Base-by-base conservation (phyloP, 371 early-diverging fungal species). In the Mucor indicus region DNA sequence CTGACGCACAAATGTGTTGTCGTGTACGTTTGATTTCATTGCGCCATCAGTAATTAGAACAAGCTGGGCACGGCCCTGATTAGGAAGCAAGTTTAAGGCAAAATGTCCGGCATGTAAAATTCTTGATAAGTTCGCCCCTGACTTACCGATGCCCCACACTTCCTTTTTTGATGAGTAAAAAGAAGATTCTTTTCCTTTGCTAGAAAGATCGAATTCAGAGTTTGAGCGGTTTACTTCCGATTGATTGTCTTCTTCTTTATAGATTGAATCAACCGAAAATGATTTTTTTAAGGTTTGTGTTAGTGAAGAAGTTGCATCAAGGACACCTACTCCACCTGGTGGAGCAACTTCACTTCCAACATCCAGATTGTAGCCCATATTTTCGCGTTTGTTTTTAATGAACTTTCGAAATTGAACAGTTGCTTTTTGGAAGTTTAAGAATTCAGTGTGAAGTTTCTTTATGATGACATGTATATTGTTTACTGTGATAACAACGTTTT, bases 1-100 rank as follows among this genome's bases (percentile, higher is more conserved):
- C 60, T 78, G 62, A 70, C 81, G 53, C 53, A 82, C 44, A 74
- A 72, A 53, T 56, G 75, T 63, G 60, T 79, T 44, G 69, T 78
- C 65, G 64, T 79, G 67, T 11, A 83, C 58, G 31, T 79, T 81
- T 10, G 84, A 79, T 56, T 85, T 81, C 54, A 86, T 75, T 9
- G 93, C 88, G 13, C 96, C 96, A 54, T 96, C 97, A 1, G 93
- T 92, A 40, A 95, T 76, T n/a, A 87, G 52, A 1, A 93, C 80
- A 17, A 95, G 57, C 4, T 81, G 82, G 0, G 93, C 84, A 16
- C 83, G 65, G 35, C 85, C 86, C 29, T 86, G 75, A 8, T 62
- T 55, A 2, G 92, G 89, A 46, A 93, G 64, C 29, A 95, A 58
- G 11, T 80, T 77, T 24, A 92, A 44, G 7, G 89, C 85, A 48